Conservation (phyloP, 768 basidiomycete species). For the Auriscalpium microsporum region DNA sequence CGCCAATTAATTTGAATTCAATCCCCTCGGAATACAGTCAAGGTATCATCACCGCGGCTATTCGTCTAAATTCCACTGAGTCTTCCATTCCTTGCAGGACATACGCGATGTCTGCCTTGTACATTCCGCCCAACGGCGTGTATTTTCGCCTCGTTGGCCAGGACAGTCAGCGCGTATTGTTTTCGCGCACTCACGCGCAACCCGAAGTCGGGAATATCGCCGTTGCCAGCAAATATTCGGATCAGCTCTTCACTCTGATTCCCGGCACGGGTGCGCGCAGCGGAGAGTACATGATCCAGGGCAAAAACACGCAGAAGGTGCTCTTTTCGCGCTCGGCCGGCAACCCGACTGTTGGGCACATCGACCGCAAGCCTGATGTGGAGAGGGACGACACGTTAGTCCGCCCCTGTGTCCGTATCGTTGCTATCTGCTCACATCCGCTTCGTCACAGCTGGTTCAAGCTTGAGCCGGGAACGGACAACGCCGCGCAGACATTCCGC, state of each 20-base stretch:
- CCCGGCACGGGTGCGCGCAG: constrained; percentile 1
- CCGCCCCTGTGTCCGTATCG: background rate
- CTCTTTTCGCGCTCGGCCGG: background rate
- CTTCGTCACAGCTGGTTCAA: constrained; percentile 1
- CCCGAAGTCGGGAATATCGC: background rate
- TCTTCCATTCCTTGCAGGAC: no score
- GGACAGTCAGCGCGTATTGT: constrained; percentile 1
- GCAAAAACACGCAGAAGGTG: background rate
- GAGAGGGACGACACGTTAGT: background rate
- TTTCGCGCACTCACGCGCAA: constrained; percentile 1
- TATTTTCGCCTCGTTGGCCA: background rate
- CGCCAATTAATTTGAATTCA: no score
- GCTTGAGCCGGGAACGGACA: background rate
- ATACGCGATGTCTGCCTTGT: background rate
- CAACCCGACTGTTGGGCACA: background rate
- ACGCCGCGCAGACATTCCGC: background rate
- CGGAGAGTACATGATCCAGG: constrained; percentile 1
- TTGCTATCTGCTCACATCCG: background rate
- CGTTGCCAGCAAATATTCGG: background rate
- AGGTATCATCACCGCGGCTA: no score
- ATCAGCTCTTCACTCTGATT: constrained; percentile 1
- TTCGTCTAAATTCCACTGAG: no score
- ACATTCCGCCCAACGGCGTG: background rate
- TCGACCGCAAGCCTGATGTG: background rate
- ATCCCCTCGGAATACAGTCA: no score